Evolutionary conservation across 2,329 filamentous ascomycete species (phyloP).

Genomic region (Rhynchosporium graminicola): DNA sequence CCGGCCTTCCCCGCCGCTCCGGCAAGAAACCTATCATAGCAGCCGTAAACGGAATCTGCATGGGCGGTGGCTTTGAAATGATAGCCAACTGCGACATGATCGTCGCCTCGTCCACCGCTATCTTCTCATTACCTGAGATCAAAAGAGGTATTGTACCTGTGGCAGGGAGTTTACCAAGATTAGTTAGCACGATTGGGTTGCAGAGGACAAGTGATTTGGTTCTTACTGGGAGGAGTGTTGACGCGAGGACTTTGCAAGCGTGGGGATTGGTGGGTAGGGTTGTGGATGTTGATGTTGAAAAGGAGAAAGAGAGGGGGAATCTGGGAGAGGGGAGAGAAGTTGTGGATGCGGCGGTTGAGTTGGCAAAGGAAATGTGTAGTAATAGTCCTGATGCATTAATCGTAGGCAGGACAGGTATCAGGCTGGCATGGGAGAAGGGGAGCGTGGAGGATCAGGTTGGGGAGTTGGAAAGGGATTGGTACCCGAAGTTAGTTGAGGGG

Average conservation of each 20-base stretch:
- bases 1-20: constrained; percentile 62
- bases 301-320: constrained; percentile 44
- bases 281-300: constrained; percentile 49
- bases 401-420: constrained; percentile 26
- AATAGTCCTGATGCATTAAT: constrained; percentile 33
- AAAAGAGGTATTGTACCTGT: constrained; percentile 69
- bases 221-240: constrained; percentile 61
- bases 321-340: constrained; percentile 58
- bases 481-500: constrained; percentile 58
- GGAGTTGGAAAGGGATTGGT: constrained; percentile 51
- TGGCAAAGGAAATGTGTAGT: constrained; percentile 30
- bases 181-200: constrained; percentile 64
- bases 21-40: constrained; percentile 76
- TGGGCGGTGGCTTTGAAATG: constrained; percentile 79
- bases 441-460: constrained; percentile 29
- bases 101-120: constrained; percentile 57
- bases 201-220: constrained; percentile 73
- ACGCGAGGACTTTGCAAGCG: constrained; percentile 56
- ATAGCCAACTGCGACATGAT: constrained; percentile 72
- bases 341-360: constrained; percentile 46
- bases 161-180: constrained; percentile 68
- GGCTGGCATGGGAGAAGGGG: constrained; percentile 28
- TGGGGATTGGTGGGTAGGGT: constrained; percentile 73
- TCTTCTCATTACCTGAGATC: constrained; percentile 71
- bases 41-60: constrained; percentile 74